Percentiles rank a stretch among this genome's conserved stretches.
These are phyloP conservation scores for Fragilariopsis cylindrus DNA, from an alignment of 108 stramenopile genomes.

Conservation along the genomic window DNA sequence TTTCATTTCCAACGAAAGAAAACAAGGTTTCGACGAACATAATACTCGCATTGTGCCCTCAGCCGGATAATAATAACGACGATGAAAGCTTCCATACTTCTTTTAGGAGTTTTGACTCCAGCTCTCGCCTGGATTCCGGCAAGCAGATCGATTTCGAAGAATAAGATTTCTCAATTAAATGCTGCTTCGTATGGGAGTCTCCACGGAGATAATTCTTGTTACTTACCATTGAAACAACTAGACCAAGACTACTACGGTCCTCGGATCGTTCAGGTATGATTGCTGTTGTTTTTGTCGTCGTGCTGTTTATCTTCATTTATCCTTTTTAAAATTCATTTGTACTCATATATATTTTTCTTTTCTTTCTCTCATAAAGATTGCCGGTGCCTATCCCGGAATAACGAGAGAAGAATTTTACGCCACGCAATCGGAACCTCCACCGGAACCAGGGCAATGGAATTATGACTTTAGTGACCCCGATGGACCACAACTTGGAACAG, in stretches of 20 bases:
- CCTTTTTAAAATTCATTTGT: background rate
- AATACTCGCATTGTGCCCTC: no score
- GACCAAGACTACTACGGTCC: conserved; percentile 85
- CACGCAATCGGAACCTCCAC: conserved; percentile 63
- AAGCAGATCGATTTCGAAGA: background rate
- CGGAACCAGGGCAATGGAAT: conserved; percentile 79
- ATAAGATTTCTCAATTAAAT: background rate
- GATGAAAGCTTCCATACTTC: background rate
- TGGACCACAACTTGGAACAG: conserved; percentile 88
- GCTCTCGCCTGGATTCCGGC: conserved; percentile 9
- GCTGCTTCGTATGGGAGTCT: conserved; percentile 17
- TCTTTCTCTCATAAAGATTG: conserved; percentile 53
- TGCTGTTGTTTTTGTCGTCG: background rate
- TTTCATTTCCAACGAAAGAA: no score
- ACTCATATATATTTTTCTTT: background rate
- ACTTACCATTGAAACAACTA: conserved; percentile 77
- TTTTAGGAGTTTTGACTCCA: background rate
- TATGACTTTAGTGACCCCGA: conserved; percentile 90
- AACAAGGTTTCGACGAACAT: no score
- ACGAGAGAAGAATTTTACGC: conserved; percentile 62
- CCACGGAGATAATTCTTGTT: conserved; percentile 80
- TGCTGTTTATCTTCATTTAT: background rate
- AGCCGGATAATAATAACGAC: background rate
- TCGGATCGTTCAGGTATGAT: conserved; percentile 77
- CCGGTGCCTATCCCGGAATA: conserved; percentile 85